Evolutionary conservation across 495 filamentous ascomycete genomes (phyloP).

Genomic region (Penicillium cataractarum): DNA sequence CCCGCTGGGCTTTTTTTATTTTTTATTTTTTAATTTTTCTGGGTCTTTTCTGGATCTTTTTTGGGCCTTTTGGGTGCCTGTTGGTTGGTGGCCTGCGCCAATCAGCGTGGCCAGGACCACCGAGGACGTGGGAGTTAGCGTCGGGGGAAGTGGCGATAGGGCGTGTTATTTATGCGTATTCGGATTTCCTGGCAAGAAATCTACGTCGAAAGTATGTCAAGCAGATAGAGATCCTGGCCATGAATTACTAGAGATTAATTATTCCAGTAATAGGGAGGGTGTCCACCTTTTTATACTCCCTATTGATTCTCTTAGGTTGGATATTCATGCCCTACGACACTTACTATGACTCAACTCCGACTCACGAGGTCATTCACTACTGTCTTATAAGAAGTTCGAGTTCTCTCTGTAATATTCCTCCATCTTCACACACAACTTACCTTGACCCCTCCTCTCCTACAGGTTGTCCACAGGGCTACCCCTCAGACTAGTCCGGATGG

Average conservation of each 20-base stretch:
- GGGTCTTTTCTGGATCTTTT: not conserved
- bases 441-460: not conserved
- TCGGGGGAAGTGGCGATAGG: conserved; percentile 22
- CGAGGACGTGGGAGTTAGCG: conserved; percentile 22
- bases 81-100: conserved; percentile 9
- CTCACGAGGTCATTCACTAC: not conserved
- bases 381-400: not conserved
- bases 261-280: not conserved
- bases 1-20: not conserved
- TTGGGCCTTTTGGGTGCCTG: not conserved
- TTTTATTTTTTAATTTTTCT: no score
- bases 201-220: not conserved
- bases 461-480: conserved; percentile 18
- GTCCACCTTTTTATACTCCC: not conserved
- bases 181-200: conserved; percentile 6
- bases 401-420: not conserved
- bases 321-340: not conserved
- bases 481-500: conserved; percentile 37
- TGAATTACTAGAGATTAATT: not conserved
- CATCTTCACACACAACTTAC: not conserved
- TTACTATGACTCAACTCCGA: conserved; percentile 4
- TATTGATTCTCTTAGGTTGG: not conserved
- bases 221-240: not conserved
- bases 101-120: conserved; percentile 10
- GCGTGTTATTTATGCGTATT: conserved; percentile 18